phyloP scores from a whole-genome alignment of 176 grass and related monocot species.

The Elaeis guineensis region DNA sequence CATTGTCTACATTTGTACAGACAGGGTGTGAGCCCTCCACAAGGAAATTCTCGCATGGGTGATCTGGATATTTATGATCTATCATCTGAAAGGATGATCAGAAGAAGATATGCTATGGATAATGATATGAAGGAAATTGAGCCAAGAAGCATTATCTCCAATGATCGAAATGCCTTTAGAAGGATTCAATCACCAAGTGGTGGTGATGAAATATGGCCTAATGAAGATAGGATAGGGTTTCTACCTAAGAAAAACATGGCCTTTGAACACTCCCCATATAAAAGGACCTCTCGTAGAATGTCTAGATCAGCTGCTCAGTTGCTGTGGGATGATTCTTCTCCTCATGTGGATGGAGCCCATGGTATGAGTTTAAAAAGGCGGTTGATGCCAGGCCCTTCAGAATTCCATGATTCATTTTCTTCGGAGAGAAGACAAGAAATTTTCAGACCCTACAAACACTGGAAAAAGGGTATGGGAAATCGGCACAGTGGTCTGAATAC shows the following conservation, averaged over 20 bases:
- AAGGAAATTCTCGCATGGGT: conserved; percentile 15
- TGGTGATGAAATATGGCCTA: conserved; percentile 18
- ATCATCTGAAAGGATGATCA: conserved; percentile 19
- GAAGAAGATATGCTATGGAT: conserved; percentile 5
- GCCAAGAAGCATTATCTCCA: conserved; percentile 21
- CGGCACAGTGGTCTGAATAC: conserved; percentile 16
- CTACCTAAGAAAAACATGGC: conserved; percentile 20
- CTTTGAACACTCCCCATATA: conserved; percentile 20
- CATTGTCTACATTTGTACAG: conserved; percentile 23
- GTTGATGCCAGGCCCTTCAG: conserved; percentile 13
- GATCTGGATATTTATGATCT: conserved; percentile 8
- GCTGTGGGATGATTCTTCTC: background rate
- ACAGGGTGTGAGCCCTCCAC: conserved; percentile 19
- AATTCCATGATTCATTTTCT: conserved; percentile 27
- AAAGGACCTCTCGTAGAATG: conserved; percentile 27
- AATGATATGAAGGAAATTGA: conserved; percentile 35
- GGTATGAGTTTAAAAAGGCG: conserved; percentile 43
- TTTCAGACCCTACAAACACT: conserved; percentile 33
- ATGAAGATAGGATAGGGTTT: conserved; percentile 17
- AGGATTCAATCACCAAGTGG: conserved; percentile 37
- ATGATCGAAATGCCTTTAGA: conserved; percentile 48
- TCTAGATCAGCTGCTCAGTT: conserved; percentile 21
- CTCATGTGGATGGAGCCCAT: background rate
- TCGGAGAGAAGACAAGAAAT: conserved; percentile 26
- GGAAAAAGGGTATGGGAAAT: conserved; percentile 26